A percentile compares a stretch with the other conserved stretches of the same genome.
Evolutionary conservation across 352 stramenopile genomes (phyloP).

Genomic region (Pythium apleroticum): DNA sequence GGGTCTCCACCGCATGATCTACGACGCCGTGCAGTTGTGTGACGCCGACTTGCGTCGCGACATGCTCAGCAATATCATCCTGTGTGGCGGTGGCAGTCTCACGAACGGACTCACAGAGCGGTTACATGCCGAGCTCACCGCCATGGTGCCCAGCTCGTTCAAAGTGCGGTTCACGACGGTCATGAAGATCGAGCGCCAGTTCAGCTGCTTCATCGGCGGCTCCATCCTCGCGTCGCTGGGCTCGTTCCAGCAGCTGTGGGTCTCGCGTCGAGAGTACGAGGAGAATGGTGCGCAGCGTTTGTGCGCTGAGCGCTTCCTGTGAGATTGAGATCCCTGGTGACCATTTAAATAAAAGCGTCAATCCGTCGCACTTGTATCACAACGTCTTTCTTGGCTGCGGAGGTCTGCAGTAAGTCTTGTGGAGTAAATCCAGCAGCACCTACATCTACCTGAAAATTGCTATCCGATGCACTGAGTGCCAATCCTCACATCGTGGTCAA

Average conservation of each 20-base stretch:
- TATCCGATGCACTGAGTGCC: no score
- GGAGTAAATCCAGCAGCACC: no score
- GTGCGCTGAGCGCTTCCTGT: slow-evolving; percentile 69
- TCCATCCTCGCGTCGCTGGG: slow-evolving; percentile 86
- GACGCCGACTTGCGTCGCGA: slow-evolving; percentile 83
- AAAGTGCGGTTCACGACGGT: slow-evolving; percentile 86
- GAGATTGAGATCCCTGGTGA: neutral
- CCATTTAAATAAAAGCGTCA: neutral
- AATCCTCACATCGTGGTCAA: no score
- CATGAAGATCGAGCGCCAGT: slow-evolving; percentile 83
- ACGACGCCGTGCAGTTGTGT: slow-evolving; percentile 80
- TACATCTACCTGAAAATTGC: no score
- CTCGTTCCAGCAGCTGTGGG: slow-evolving; percentile 89
- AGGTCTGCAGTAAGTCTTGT: no score
- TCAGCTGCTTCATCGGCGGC: slow-evolving; percentile 87
- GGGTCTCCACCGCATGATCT: slow-evolving; percentile 75
- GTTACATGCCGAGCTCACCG: slow-evolving; percentile 73
- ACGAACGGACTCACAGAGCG: slow-evolving; percentile 76
- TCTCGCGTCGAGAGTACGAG: slow-evolving; percentile 85
- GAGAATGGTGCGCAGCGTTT: slow-evolving; percentile 70
- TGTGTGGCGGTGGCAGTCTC: slow-evolving; percentile 80
- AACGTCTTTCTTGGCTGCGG: no score
- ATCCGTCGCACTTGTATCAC: no score
- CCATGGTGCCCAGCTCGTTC: slow-evolving; percentile 79
- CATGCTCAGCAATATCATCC: slow-evolving; percentile 86